Evolutionary conservation across 2,329 filamentous ascomycete species (phyloP).

Genomic region (Seiridium unicorne): DNA sequence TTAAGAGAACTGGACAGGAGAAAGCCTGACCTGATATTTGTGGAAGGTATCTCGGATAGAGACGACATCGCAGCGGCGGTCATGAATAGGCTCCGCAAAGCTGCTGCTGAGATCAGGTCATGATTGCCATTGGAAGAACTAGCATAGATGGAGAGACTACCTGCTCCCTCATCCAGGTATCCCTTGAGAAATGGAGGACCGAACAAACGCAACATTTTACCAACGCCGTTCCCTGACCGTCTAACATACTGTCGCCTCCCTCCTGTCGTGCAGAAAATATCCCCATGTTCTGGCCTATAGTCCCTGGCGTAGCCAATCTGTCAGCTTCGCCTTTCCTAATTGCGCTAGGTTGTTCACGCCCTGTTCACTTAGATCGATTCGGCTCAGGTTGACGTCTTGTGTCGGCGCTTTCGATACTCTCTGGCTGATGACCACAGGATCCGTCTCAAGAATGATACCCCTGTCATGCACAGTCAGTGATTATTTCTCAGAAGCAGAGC

Average conservation of each 20-base stretch:
- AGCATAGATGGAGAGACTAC: constrained; percentile 16
- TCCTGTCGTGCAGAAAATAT: neutral
- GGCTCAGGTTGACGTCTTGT: constrained; percentile 88
- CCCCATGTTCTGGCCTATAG: constrained; percentile 43
- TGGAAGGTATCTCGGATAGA: constrained; percentile 81
- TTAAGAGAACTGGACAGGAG: constrained; percentile 80
- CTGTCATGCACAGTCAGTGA: neutral
- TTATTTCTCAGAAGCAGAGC: neutral
- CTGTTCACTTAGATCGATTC: constrained; percentile 93
- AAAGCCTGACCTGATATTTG: constrained; percentile 79
- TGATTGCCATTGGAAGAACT: constrained; percentile 34
- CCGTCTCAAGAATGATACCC: constrained; percentile 95
- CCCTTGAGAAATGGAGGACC: constrained; percentile 17
- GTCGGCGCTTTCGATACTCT: constrained; percentile 89
- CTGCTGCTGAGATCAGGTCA: constrained; percentile 60
- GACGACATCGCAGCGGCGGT: constrained; percentile 83
- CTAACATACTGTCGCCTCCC: neutral
- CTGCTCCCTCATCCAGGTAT: constrained; percentile 18
- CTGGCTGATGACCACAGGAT: constrained; percentile 90
- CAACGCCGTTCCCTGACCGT: constrained; percentile 23
- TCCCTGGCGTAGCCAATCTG: constrained; percentile 86
- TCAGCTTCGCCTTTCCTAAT: constrained; percentile 87
- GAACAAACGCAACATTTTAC: constrained; percentile 18
- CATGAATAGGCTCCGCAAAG: constrained; percentile 81
- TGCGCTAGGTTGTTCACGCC: constrained; percentile 92